A percentile compares a stretch with the other conserved stretches of the same genome.
These are phyloP conservation scores for Melampsora larici-populina DNA, from an alignment of 1,284 basidiomycete genomes.

Conservation along the genomic window DNA sequence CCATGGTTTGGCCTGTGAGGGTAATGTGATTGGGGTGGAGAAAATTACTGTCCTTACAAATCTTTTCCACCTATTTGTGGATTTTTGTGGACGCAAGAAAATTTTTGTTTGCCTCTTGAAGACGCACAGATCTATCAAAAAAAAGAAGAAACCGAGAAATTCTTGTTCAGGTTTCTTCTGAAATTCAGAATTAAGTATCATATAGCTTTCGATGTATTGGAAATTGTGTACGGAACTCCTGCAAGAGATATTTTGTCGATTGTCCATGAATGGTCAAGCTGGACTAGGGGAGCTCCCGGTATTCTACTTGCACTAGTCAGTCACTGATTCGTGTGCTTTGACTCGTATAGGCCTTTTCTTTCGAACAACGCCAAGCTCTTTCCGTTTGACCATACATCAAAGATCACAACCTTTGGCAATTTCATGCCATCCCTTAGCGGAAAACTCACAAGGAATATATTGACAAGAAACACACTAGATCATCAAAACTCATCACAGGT, in stretches of 20 bases:
- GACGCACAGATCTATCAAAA: too few species aligned
- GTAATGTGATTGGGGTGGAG: too few species aligned
- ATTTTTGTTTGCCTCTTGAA: too few species aligned
- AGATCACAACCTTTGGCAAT: background rate
- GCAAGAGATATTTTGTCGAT: background rate
- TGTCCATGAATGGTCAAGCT: background rate
- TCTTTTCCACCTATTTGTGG: too few species aligned
- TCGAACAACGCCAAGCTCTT: background rate
- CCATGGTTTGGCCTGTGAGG: too few species aligned
- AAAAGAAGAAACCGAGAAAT: too few species aligned
- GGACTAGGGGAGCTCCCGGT: background rate
- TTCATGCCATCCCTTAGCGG: constrained; percentile 3
- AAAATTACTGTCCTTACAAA: too few species aligned
- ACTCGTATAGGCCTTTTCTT: background rate
- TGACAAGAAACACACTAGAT: too few species aligned
- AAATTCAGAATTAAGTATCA: too few species aligned
- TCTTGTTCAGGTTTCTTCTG: too few species aligned
- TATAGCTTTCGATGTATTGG: constrained; percentile 1
- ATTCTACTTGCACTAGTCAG: background rate
- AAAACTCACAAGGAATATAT: background rate
- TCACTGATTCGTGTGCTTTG: background rate
- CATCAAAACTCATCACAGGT: too few species aligned
- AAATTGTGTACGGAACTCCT: background rate
- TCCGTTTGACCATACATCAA: background rate
- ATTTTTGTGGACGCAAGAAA: too few species aligned